These are phyloP conservation scores for Coniochaeta prunicola DNA, from an alignment of 2,329 filamentous ascomycete species.

Conservation along the genomic window DNA sequence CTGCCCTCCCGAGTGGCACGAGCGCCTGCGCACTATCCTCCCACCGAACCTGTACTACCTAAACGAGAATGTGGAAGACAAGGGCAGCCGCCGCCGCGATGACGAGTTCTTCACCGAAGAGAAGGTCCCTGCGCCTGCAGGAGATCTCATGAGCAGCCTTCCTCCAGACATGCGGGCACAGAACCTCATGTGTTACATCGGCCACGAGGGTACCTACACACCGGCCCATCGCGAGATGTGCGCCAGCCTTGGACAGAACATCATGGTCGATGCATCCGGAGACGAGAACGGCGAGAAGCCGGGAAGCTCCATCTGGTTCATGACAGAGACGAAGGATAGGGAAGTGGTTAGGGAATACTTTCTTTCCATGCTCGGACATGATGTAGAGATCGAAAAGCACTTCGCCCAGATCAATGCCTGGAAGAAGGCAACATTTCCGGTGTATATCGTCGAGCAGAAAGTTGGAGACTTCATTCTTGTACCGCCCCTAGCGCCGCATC, in stretches of 20 bases:
- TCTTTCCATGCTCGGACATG: conserved; percentile 84
- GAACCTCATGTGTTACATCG: conserved; percentile 97
- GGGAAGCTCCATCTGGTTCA: conserved; percentile 95
- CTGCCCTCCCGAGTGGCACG: conserved; percentile 79
- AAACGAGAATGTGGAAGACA: conserved; percentile 63
- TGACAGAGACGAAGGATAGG: conserved; percentile 93
- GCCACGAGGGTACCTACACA: conserved; percentile 95
- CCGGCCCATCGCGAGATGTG: conserved; percentile 97
- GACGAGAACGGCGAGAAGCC: conserved; percentile 67
- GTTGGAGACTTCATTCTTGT: conserved; percentile 90
- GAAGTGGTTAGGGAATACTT: conserved; percentile 91
- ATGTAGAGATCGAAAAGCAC: conserved; percentile 94
- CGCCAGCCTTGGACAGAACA: conserved; percentile 89
- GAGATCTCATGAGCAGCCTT: conserved; percentile 91
- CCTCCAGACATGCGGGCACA: conserved; percentile 82
- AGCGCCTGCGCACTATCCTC: conserved; percentile 69
- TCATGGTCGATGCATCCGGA: conserved; percentile 90
- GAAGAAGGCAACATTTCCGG: conserved; percentile 89
- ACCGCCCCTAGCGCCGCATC: conserved; percentile 86
- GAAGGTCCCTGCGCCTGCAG: conserved; percentile 60
- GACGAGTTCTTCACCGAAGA: conserved; percentile 35
- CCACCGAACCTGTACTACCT: conserved; percentile 83
- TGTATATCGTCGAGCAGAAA: conserved; percentile 86
- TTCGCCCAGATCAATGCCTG: conserved; percentile 94
- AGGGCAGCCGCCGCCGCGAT: conserved; percentile 19